phyloP scores from a whole-genome alignment of 495 filamentous ascomycete genomes.

The Penicillium robsamsonii region DNA sequence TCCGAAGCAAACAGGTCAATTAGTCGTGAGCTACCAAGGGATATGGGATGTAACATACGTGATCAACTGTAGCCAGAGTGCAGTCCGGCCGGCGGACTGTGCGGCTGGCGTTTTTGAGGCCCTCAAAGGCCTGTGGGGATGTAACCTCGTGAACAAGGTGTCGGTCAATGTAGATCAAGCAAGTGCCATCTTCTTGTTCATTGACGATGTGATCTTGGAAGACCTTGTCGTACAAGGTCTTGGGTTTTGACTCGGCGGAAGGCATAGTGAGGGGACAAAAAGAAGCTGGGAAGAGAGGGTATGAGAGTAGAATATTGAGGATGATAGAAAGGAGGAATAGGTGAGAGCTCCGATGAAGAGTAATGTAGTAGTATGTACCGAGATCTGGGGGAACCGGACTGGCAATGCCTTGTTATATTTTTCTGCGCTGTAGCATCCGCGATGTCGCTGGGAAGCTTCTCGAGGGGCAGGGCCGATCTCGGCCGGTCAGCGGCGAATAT shows the following conservation, averaged over 20 bases:
- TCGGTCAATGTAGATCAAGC: constrained; percentile 90
- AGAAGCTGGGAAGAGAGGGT: not conserved
- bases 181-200: constrained; percentile 87
- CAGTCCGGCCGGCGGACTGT: constrained; percentile 91
- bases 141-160: constrained; percentile 98
- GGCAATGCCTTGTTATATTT: constrained; percentile 30
- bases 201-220: constrained; percentile 91
- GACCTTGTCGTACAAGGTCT: constrained; percentile 98
- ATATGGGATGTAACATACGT: constrained; percentile 60
- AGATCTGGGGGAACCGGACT: constrained; percentile 17
- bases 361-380: constrained; percentile 11
- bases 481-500: constrained; percentile 43
- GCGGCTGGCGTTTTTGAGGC: constrained; percentile 80
- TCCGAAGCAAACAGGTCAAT: not conserved
- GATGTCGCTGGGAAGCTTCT: constrained; percentile 42
- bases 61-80: constrained; percentile 94
- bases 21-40: not conserved
- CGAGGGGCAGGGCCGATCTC: constrained; percentile 45
- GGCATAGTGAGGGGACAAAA: constrained; percentile 61
- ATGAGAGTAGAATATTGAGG: constrained; percentile 1
- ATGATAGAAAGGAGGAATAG: not conserved
- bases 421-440: constrained; percentile 25
- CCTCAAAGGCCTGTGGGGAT: constrained; percentile 97
- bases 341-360: constrained; percentile 11
- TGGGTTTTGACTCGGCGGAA: constrained; percentile 68